Evolutionary conservation across 1,139 yeast species (phyloP).

Genomic region (Geotrichum fermentans): DNA sequence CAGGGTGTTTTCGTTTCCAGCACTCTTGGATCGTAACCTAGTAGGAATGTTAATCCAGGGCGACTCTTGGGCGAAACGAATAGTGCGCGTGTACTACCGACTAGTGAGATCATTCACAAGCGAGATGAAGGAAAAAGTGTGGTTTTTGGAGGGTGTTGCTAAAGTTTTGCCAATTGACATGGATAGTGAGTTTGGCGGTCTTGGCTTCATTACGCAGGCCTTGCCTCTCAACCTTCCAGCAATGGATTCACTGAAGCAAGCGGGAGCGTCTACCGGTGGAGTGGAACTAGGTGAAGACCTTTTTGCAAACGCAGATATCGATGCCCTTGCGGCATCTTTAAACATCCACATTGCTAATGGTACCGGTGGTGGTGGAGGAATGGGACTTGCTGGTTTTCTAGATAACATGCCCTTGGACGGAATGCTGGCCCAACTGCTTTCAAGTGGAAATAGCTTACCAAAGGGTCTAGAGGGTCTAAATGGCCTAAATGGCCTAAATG

Average conservation of each 20-base stretch:
- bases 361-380: neutral
- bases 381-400: neutral
- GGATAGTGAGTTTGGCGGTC: conserved; percentile 38
- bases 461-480: no score
- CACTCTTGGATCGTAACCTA: conserved; percentile 74
- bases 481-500: no score
- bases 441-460: no score
- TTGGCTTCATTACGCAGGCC: conserved; percentile 30
- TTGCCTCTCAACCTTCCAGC: conserved; percentile 1
- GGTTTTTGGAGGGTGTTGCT: conserved; percentile 92
- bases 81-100: conserved; percentile 83
- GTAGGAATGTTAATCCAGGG: conserved; percentile 74
- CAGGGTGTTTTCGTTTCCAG: conserved; percentile 90
- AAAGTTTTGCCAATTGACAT: conserved; percentile 53
- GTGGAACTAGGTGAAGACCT: neutral
- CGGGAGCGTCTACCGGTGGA: neutral
- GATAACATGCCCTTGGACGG: neutral
- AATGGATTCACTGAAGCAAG: conserved; percentile 1
- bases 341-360: neutral
- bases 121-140: conserved; percentile 82
- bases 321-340: neutral
- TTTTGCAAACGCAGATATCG: neutral
- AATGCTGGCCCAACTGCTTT: neutral
- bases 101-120: conserved; percentile 73
- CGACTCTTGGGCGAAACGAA: conserved; percentile 80